Percentiles rank a stretch among this genome's conserved stretches.
phyloP scores from a whole-genome alignment of 441 rosid species.

The Mallotus repandus region DNA sequence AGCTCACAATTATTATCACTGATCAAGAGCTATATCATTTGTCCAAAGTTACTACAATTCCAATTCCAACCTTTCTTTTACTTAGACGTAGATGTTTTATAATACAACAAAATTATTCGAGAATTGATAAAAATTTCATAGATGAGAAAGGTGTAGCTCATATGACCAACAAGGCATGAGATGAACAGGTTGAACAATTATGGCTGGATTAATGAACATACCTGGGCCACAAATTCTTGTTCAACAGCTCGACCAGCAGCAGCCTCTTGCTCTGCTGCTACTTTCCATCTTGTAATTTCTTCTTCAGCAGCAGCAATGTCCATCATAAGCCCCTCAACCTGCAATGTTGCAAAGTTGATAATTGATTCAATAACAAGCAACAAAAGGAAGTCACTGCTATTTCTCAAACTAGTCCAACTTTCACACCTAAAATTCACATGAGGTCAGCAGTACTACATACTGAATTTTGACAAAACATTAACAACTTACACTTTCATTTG shows the following conservation, averaged over 20 bases:
- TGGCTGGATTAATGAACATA: conserved; percentile 24
- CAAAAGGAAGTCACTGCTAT: not conserved
- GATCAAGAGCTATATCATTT: not conserved
- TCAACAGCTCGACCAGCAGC: conserved; percentile 95
- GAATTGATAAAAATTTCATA: not conserved
- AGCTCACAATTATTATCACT: not conserved
- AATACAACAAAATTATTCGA: not conserved
- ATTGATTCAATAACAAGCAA: conserved; percentile 14
- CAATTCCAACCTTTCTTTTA: not conserved
- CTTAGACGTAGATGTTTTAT: not conserved
- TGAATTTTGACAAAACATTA: conserved; percentile 12
- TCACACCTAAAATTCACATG: conserved; percentile 13
- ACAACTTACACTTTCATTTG: conserved; percentile 83
- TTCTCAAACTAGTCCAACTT: conserved; percentile 8
- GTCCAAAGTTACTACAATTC: conserved; percentile 2
- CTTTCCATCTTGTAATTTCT: conserved; percentile 95
- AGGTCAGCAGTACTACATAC: conserved; percentile 11
- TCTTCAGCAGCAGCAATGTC: conserved; percentile 96
- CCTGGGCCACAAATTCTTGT: conserved; percentile 73
- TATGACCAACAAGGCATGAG: not conserved
- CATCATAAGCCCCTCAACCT: conserved; percentile 97
- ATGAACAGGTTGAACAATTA: not conserved
- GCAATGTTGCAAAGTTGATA: conserved; percentile 21
- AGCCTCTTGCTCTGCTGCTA: conserved; percentile 98
- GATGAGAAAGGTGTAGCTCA: not conserved